phyloP scores from a whole-genome alignment of 2,329 filamentous ascomycete species.

The Phoma sp. region DNA sequence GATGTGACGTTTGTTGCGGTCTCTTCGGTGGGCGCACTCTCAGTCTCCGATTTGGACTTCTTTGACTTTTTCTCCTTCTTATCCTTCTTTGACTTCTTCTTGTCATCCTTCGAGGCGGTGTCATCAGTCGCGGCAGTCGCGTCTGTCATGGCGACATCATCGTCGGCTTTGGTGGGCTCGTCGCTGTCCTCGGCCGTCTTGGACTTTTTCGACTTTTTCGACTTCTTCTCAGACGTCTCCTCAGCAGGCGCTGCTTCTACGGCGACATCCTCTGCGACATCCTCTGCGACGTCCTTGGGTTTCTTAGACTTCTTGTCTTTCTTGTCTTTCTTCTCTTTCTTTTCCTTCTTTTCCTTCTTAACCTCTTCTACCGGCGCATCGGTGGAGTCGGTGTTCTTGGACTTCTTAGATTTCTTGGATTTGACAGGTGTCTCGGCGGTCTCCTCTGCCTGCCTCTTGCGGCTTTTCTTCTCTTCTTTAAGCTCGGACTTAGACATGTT shows the following conservation, averaged over 20 bases:
- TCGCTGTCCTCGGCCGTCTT: slow-evolving; percentile 29
- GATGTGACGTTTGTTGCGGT: slow-evolving; percentile 12
- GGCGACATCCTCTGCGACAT: slow-evolving; percentile 19
- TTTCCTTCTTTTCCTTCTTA: slow-evolving; percentile 36
- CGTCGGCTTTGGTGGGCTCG: slow-evolving; percentile 20
- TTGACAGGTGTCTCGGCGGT: slow-evolving; percentile 19
- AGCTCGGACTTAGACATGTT: slow-evolving; percentile 34
- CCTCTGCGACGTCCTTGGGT: slow-evolving; percentile 32
- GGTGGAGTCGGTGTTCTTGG: slow-evolving; percentile 24
- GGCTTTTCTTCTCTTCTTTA: slow-evolving; percentile 42
- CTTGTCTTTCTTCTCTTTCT: slow-evolving; percentile 15
- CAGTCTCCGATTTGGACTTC: slow-evolving; percentile 24
- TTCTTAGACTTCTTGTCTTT: slow-evolving; percentile 45
- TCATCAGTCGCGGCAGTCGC: slow-evolving; percentile 18
- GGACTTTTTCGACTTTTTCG: slow-evolving; percentile 33
- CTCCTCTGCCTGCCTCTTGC: slow-evolving; percentile 43
- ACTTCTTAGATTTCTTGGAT: slow-evolving; percentile 40
- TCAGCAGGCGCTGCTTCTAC: slow-evolving; percentile 25
- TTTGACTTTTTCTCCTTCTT: slow-evolving; percentile 35
- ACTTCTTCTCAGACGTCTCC: slow-evolving; percentile 30
- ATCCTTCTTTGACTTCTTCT: slow-evolving; percentile 35
- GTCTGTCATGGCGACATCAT: slow-evolving; percentile 31
- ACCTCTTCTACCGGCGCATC: slow-evolving; percentile 26
- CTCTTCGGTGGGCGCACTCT: slow-evolving; percentile 19
- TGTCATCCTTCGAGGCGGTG: slow-evolving; percentile 25